Evolutionary conservation across 2,329 filamentous ascomycete species (phyloP).

Genomic region (Intubia oerlemansii): DNA sequence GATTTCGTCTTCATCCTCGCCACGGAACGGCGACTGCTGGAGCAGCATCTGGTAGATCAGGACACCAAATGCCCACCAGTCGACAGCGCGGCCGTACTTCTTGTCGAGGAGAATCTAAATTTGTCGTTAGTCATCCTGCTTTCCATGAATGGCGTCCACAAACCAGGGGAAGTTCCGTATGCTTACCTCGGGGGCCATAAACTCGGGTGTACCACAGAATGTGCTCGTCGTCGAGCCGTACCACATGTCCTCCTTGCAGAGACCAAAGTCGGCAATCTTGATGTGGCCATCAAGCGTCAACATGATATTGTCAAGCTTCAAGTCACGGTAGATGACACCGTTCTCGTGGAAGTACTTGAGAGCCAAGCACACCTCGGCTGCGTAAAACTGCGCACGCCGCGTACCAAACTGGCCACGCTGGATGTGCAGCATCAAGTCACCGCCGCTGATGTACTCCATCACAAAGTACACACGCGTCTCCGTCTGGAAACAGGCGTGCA

Average conservation of each 20-base stretch:
- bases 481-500: slow-evolving; percentile 97
- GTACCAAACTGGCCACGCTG: slow-evolving; percentile 90
- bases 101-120: slow-evolving; percentile 81
- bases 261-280: slow-evolving; percentile 95
- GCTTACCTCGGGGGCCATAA: slow-evolving; percentile 99
- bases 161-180: too few relatives aligned
- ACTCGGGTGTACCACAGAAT: slow-evolving; percentile 98
- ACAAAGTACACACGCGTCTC: slow-evolving; percentile 98
- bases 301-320: slow-evolving; percentile 86
- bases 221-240: slow-evolving; percentile 92
- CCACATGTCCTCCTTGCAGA: slow-evolving; percentile 99
- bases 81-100: slow-evolving; percentile 90
- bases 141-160: too few relatives aligned
- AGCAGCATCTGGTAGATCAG: slow-evolving; percentile 99
- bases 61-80: slow-evolving; percentile 99
- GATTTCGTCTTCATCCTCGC: slow-evolving; percentile 97
- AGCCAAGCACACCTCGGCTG: slow-evolving; percentile 87
- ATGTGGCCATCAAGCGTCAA: slow-evolving; percentile 91
- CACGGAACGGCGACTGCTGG: slow-evolving; percentile 95
- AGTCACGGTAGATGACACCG: slow-evolving; percentile 92
- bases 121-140: slow-evolving; percentile 2
- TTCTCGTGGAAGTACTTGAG: slow-evolving; percentile 99
- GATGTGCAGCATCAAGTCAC: slow-evolving; percentile 97
- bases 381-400: slow-evolving; percentile 96
- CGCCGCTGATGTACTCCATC: slow-evolving; percentile 98